phyloP scores from a whole-genome alignment of 2,329 filamentous ascomycete species.

The Xylaria hypoxylon region DNA sequence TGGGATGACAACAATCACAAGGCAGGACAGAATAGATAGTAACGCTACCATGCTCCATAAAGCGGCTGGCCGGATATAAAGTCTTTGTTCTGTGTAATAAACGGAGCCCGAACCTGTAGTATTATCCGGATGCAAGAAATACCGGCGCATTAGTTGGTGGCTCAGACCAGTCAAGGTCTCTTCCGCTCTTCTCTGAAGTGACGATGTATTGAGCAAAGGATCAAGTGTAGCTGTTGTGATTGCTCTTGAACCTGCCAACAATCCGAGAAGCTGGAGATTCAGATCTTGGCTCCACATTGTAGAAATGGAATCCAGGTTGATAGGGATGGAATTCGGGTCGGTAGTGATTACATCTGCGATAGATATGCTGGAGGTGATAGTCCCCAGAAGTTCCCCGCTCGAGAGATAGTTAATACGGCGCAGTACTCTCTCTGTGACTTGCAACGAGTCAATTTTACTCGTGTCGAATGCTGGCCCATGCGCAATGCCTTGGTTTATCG shows the following conservation, averaged over 20 bases:
- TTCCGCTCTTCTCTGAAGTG: background rate
- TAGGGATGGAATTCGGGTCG: too few species aligned
- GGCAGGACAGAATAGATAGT: background rate
- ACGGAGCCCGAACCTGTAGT: slow-evolving; percentile 1
- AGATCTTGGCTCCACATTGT: too few species aligned
- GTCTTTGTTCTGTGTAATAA: slow-evolving; percentile 4
- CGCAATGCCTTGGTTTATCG: slow-evolving; percentile 13
- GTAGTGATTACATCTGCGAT: background rate
- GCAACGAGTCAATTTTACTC: slow-evolving; percentile 6
- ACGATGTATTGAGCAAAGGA: background rate
- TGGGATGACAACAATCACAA: background rate
- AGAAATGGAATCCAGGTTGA: too few species aligned
- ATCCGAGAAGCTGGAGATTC: too few species aligned
- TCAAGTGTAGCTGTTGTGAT: background rate
- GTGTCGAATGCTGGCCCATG: slow-evolving; percentile 21
- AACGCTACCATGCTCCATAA: slow-evolving; percentile 9
- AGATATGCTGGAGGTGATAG: background rate
- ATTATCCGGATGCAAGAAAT: slow-evolving; percentile 4
- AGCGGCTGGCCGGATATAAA: slow-evolving; percentile 1
- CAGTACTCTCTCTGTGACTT: background rate
- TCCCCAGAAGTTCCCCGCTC: background rate
- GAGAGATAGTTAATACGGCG: background rate
- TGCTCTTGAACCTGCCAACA: background rate
- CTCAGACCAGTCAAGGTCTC: slow-evolving; percentile 4
- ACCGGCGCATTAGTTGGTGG: slow-evolving; percentile 6